Conservation (phyloP, 805 yeast species). For the Wickerhamiella kazuoi region DNA sequence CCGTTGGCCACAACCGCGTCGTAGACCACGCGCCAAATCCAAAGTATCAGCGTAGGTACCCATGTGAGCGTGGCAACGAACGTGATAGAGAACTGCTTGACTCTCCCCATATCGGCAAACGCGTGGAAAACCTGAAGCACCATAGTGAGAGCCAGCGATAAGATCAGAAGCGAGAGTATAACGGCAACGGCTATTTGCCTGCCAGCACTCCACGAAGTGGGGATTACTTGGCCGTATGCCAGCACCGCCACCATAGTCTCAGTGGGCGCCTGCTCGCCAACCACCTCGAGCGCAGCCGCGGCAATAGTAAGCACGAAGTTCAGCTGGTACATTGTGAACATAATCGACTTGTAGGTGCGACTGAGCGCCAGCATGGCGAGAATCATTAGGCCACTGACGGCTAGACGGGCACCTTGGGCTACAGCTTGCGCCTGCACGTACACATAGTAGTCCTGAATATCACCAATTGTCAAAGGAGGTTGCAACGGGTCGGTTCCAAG, state of each 20-base stretch:
- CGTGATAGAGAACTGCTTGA: conserved; percentile 27
- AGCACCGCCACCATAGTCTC: too few relatives aligned
- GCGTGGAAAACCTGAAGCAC: conserved; percentile 56
- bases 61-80: conserved; percentile 30
- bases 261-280: too few relatives aligned
- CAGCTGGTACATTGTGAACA: conserved; percentile 54
- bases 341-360: conserved; percentile 41
- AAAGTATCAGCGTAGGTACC: conserved; percentile 38
- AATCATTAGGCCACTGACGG: conserved; percentile 33
- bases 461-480: too few relatives aligned
- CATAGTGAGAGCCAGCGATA: conserved; percentile 45
- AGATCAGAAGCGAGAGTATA: conserved; percentile 42
- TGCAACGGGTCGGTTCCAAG: too few relatives aligned
- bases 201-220: too few relatives aligned
- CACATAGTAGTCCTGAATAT: too few relatives aligned
- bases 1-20: not conserved
- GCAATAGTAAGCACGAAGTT: conserved; percentile 35
- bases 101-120: conserved; percentile 24
- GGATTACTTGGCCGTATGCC: too few relatives aligned
- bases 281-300: not conserved
- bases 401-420: conserved; percentile 35
- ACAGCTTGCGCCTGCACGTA: too few relatives aligned
- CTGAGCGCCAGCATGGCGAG: conserved; percentile 30
- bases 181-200: too few relatives aligned
- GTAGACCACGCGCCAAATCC: conserved; percentile 28